phyloP scores from a whole-genome alignment of 345 rosid genomes.

The Trapa incisa region DNA sequence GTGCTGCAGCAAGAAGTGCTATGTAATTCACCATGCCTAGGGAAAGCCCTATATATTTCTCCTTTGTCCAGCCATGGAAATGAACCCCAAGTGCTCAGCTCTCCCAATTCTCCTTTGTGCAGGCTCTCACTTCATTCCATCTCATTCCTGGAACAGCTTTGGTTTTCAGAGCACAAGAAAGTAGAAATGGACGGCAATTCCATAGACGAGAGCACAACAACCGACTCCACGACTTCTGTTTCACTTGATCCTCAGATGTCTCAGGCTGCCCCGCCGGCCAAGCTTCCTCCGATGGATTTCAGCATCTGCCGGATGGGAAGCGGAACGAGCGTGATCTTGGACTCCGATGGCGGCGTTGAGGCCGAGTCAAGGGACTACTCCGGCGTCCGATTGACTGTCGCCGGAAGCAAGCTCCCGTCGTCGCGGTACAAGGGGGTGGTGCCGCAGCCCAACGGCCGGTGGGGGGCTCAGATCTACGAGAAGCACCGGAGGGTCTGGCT shows the following conservation, averaged over 20 bases:
- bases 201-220: slow-evolving; percentile 26
- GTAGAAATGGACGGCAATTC: slow-evolving; percentile 14
- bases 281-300: slow-evolving; percentile 8
- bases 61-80: no score
- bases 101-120: not conserved
- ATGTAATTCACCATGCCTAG: no score
- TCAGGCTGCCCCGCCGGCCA: slow-evolving; percentile 4
- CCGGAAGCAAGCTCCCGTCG: slow-evolving; percentile 15
- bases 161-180: no score
- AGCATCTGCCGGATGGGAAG: slow-evolving; percentile 24
- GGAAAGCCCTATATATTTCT: not conserved
- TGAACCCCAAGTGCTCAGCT: no score
- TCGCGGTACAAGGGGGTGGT: slow-evolving; percentile 43
- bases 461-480: slow-evolving; percentile 60
- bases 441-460: slow-evolving; percentile 43
- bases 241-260: slow-evolving; percentile 10
- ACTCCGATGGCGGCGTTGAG: slow-evolving; percentile 11
- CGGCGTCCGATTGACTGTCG: slow-evolving; percentile 2
- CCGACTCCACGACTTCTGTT: slow-evolving; percentile 13
- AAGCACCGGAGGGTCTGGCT: slow-evolving; percentile 54
- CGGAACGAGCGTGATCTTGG: slow-evolving; percentile 12
- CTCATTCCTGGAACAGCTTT: no score
- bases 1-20: no score
- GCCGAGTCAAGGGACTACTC: slow-evolving; percentile 13
- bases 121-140: no score